Evolutionary conservation across 495 filamentous ascomycete species (phyloP).

Genomic region (Astrothelium macrocarpum): DNA sequence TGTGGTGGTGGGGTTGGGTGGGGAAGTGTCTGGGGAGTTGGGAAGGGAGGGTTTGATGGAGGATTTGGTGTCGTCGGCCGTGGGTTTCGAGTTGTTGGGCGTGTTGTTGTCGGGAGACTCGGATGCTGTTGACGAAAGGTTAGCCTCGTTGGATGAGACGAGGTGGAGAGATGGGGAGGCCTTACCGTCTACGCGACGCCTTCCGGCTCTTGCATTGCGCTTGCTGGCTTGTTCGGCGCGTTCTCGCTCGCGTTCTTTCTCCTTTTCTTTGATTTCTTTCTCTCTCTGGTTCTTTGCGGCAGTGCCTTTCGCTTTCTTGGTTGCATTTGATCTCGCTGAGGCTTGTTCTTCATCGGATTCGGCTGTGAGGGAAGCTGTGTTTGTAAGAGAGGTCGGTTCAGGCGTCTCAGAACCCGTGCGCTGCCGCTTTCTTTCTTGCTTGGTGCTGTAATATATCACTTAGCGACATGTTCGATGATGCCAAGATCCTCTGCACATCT

Average conservation of each 20-base stretch:
- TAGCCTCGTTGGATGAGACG: slow-evolving; percentile 11
- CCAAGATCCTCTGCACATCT: slow-evolving; percentile 19
- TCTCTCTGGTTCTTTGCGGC: slow-evolving; percentile 58
- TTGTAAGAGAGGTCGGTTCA: slow-evolving; percentile 43
- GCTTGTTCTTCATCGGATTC: slow-evolving; percentile 61
- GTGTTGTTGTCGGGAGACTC: slow-evolving; percentile 20
- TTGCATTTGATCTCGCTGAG: slow-evolving; percentile 36
- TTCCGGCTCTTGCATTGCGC: slow-evolving; percentile 63
- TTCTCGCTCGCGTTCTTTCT: slow-evolving; percentile 55
- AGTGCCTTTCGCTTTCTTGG: slow-evolving; percentile 56
- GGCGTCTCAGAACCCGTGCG: slow-evolving; percentile 66
- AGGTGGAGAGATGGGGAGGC: slow-evolving; percentile 6
- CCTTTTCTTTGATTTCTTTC: slow-evolving; percentile 57
- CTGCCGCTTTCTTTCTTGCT: slow-evolving; percentile 54
- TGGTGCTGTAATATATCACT: slow-evolving; percentile 35
- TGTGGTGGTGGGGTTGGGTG: slow-evolving; percentile 12
- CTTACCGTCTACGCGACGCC: slow-evolving; percentile 68
- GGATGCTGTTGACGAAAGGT: neutral
- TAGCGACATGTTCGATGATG: slow-evolving; percentile 5
- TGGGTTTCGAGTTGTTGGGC: neutral
- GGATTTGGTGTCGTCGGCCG: slow-evolving; percentile 16
- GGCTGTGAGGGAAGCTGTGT: slow-evolving; percentile 38
- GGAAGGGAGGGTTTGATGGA: neutral
- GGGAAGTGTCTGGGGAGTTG: neutral
- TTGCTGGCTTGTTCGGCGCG: slow-evolving; percentile 60